These are phyloP conservation scores for Plasmodium sp. DNA, from an alignment of 169 alveolate genomes.

Conservation along the genomic window DNA sequence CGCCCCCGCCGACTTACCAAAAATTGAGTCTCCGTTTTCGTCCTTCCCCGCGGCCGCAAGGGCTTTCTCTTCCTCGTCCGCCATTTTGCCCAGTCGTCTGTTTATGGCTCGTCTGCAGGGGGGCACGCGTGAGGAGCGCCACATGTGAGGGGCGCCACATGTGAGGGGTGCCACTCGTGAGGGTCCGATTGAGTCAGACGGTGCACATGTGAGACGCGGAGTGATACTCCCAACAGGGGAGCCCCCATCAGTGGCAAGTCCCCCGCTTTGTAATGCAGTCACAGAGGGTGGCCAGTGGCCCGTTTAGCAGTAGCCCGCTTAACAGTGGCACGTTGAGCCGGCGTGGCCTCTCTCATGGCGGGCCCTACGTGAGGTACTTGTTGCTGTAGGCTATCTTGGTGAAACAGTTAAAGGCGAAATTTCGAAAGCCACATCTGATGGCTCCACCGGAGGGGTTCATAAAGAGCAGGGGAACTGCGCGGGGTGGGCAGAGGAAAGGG, in stretches of 20 bases:
- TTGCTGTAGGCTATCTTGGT: constrained; percentile 12
- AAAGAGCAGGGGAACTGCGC: constrained; percentile 6
- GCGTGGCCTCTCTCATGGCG: neutral
- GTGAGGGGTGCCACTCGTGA: neutral
- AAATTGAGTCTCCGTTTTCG: constrained; percentile 51
- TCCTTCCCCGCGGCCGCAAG: constrained; percentile 61
- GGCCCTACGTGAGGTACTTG: constrained; percentile 26
- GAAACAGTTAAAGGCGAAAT: constrained; percentile 6
- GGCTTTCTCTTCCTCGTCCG: constrained; percentile 65
- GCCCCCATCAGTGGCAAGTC: neutral
- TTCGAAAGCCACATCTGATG: neutral
- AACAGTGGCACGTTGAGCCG: neutral
- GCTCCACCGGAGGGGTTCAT: constrained; percentile 7
- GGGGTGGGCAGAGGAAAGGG: neutral
- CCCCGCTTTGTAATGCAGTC: neutral
- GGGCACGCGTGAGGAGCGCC: neutral
- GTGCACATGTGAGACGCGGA: neutral
- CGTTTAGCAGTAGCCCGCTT: too few relatives aligned
- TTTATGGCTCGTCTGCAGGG: constrained; percentile 8
- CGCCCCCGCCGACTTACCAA: neutral
- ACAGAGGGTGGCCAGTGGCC: neutral
- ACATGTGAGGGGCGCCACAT: neutral
- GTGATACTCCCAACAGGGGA: neutral
- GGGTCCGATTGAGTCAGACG: neutral
- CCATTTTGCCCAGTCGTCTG: constrained; percentile 12